Evolutionary conservation across 2,329 filamentous ascomycete genomes (phyloP), one percentile per base, ranked within the genome.

Genomic region (Verticillium dahliae): DNA sequence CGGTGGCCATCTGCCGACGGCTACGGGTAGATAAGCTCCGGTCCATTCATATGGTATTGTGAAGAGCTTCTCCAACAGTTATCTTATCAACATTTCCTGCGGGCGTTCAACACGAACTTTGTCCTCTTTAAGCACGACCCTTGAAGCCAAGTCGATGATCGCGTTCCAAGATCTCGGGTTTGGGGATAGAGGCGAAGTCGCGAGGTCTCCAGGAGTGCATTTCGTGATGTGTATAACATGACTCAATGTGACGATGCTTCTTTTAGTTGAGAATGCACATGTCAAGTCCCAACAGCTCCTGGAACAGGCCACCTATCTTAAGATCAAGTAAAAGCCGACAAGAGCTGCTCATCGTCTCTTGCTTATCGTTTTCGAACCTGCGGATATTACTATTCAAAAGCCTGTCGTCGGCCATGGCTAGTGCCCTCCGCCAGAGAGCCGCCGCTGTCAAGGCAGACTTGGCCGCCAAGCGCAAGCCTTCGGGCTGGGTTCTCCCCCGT

Each of bases 401-500:
- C 15, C 39, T 6, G 39, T 39, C 39, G 27, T 13, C 35, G 35
- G 35, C 55, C 55, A 50, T 34, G 37, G 52, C 41, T 61, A 66
- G 39, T 37, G 61, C 64, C 38, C 52, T 71, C n/a, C 67, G 67
- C 37, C 63, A 67, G 37, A 67, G 74, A n/a, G 55, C 73, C 58
- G 62, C 65, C 11, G 64, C 65, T 56, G 66, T 71, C 60, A 74
- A 73, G 64, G 68, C 66, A 34, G 66, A 71, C 50, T 63, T 74
- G 13, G 72, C 70, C 63, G 64, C 67, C 34, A 77, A 76, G 67
- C 70, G 62, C 6, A 72, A 69, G 59, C 68, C 66, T 27, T 72
- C 70, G 13, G 76, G 75, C 68, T 79, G 76, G 76, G 66, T 77
- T 15, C 65, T 79, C 6, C 75, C 75, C 31, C 74, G 74, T 57